Percentiles rank a stretch among this genome's conserved stretches.
phyloP scores from a whole-genome alignment of 2,329 filamentous ascomycete species.

The Trichoderma breve region DNA sequence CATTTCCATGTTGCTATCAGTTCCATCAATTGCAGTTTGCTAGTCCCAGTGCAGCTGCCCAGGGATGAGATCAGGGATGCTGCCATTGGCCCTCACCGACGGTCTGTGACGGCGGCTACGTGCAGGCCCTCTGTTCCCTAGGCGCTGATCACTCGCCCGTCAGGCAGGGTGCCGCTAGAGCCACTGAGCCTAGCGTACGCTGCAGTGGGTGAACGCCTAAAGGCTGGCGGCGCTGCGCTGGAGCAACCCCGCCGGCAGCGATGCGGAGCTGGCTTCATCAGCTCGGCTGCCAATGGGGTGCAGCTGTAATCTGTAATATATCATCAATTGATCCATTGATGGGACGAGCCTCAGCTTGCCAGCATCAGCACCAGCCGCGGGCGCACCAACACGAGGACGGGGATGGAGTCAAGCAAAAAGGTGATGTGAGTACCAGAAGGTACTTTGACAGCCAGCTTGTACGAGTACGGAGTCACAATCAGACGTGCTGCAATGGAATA shows the following conservation, averaged over 20 bases:
- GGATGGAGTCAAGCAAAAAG: not conserved
- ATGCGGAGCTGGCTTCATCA: not conserved
- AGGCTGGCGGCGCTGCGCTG: not conserved
- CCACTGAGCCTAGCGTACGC: not conserved
- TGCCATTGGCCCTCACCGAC: slow-evolving; percentile 24
- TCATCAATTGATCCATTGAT: not conserved
- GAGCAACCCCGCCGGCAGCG: not conserved
- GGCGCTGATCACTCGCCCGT: slow-evolving; percentile 23
- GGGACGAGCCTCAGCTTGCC: not conserved
- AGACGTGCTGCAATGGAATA: not conserved
- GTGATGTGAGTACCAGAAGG: not conserved
- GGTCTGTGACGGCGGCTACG: slow-evolving; percentile 25
- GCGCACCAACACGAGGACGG: not conserved
- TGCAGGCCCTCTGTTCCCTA: slow-evolving; percentile 22
- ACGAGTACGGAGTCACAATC: not conserved
- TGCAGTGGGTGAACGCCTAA: slow-evolving; percentile 10
- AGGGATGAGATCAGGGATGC: not conserved
- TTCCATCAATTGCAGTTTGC: not conserved
- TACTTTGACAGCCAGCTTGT: not conserved
- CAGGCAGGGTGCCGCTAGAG: slow-evolving; percentile 14
- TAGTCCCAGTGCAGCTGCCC: slow-evolving; percentile 6
- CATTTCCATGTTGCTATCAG: not conserved
- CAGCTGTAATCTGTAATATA: slow-evolving; percentile 2
- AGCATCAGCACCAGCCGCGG: slow-evolving; percentile 1
- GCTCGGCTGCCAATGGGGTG: slow-evolving; percentile 2